Percentiles rank a stretch among this genome's conserved stretches.
These are phyloP conservation scores for Rhodotorula babjevae DNA, from an alignment of 768 basidiomycete genomes.

Conservation along the genomic window DNA sequence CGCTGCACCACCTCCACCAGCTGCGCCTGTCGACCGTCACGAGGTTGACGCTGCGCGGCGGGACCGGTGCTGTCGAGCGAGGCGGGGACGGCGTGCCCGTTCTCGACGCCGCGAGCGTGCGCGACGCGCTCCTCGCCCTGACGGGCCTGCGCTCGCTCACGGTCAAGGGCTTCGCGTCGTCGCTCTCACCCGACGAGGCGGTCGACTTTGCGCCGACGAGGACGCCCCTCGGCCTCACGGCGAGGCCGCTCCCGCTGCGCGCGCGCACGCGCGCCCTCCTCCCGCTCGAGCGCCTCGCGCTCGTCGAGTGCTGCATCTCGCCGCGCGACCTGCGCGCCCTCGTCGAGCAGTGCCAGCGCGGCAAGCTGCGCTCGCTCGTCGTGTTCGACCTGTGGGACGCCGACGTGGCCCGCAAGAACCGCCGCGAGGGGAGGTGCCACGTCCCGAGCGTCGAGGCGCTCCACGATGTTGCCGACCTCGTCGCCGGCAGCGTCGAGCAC, in stretches of 20 bases:
- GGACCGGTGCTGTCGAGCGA: not conserved
- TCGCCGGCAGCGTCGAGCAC: not conserved
- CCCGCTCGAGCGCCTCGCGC: slow-evolving; percentile 5
- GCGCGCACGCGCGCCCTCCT: slow-evolving; percentile 2
- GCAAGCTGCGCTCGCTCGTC: not conserved
- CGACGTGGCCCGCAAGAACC: not conserved
- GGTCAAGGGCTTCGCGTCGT: slow-evolving; percentile 13
- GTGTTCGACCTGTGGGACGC: slow-evolving; percentile 1
- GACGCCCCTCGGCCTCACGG: slow-evolving; percentile 1
- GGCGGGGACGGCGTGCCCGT: not conserved
- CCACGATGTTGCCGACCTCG: not conserved
- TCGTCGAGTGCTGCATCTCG: slow-evolving; percentile 17
- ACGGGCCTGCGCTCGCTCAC: slow-evolving; percentile 8
- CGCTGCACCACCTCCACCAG: slow-evolving; percentile 27
- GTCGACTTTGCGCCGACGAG: slow-evolving; percentile 21
- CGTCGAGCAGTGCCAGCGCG: not conserved
- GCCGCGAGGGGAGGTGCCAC: not conserved
- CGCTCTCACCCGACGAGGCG: not conserved
- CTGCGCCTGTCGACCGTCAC: slow-evolving; percentile 27
- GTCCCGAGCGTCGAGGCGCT: slow-evolving; percentile 14
- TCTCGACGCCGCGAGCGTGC: not conserved
- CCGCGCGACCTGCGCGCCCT: slow-evolving; percentile 1
- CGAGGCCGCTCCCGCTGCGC: slow-evolving; percentile 15
- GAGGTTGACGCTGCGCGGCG: not conserved
- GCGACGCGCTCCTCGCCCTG: slow-evolving; percentile 25